Conservation (phyloP, 768 basidiomycete species). For the Agrocybe praecox region DNA sequence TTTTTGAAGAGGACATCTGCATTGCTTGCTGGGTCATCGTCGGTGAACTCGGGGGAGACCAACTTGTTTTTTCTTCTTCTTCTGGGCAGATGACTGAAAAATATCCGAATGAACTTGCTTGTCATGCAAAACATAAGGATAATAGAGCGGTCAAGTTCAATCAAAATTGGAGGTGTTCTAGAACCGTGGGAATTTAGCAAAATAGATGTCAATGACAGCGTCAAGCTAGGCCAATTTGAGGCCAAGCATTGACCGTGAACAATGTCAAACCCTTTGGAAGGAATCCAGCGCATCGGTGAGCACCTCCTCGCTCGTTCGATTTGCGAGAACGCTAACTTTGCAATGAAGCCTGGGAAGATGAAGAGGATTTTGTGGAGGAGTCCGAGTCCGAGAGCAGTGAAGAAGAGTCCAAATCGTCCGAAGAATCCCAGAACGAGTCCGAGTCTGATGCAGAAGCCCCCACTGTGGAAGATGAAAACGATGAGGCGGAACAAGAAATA, state of each 20-base stretch:
- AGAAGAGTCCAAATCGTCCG: constrained; percentile 4
- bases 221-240: no score
- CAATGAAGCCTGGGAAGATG: constrained; percentile 4
- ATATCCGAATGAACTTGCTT: no score
- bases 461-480: constrained; percentile 18
- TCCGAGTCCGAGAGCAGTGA: constrained; percentile 10
- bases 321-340: not conserved
- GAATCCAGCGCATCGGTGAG: not conserved
- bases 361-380: constrained; percentile 12
- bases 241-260: not conserved
- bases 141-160: not conserved
- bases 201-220: not conserved
- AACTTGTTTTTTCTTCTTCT: not conserved
- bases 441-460: constrained; percentile 22
- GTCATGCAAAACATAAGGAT: no score
- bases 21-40: not conserved
- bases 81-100: not conserved
- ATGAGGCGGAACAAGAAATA: constrained; percentile 46
- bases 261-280: not conserved
- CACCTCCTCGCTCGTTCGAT: not conserved
- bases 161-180: not conserved
- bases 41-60: not conserved
- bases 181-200: not conserved
- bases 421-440: not conserved
- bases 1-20: not conserved